These are phyloP conservation scores for Termitomyces sp. DNA, from an alignment of 768 basidiomycete species.

Conservation along the genomic window DNA sequence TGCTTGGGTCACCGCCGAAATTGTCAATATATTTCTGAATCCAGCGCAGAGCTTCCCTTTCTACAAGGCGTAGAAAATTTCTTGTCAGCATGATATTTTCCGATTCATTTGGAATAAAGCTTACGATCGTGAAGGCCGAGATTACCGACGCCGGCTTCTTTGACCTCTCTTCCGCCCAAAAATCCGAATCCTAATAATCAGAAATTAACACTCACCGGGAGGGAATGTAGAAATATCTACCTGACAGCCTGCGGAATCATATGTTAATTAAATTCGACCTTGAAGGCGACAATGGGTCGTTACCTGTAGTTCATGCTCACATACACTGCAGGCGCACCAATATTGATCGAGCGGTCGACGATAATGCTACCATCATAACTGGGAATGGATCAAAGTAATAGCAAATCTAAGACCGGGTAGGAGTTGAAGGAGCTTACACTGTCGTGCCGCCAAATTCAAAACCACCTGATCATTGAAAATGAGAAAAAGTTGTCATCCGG, in stretches of 20 bases:
- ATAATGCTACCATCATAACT: slow-evolving; percentile 43
- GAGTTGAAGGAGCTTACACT: neutral
- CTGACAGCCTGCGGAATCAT: neutral
- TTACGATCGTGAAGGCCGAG: slow-evolving; percentile 66
- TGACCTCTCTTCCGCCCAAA: slow-evolving; percentile 48
- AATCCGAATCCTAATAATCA: slow-evolving; percentile 41
- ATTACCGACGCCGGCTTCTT: slow-evolving; percentile 51
- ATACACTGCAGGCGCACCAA: slow-evolving; percentile 44
- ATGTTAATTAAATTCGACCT: neutral
- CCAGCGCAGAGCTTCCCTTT: slow-evolving; percentile 59
- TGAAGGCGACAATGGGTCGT: neutral
- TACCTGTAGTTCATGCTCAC: slow-evolving; percentile 54
- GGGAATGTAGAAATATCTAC: neutral
- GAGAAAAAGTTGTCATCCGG: neutral
- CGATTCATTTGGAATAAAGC: slow-evolving; percentile 11
- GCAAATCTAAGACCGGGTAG: too few relatives aligned
- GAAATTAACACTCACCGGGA: neutral
- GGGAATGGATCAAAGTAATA: neutral
- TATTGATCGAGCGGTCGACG: slow-evolving; percentile 39
- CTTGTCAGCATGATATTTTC: neutral
- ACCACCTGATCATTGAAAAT: neutral
- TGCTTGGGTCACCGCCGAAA: slow-evolving; percentile 64
- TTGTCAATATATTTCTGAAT: slow-evolving; percentile 58
- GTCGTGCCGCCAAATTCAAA: slow-evolving; percentile 5
- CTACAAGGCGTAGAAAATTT: slow-evolving; percentile 24